These are phyloP conservation scores for Xenosphaeropsis pyriputrescens DNA, from an alignment of 2,329 filamentous ascomycete genomes.

Conservation along the genomic window DNA sequence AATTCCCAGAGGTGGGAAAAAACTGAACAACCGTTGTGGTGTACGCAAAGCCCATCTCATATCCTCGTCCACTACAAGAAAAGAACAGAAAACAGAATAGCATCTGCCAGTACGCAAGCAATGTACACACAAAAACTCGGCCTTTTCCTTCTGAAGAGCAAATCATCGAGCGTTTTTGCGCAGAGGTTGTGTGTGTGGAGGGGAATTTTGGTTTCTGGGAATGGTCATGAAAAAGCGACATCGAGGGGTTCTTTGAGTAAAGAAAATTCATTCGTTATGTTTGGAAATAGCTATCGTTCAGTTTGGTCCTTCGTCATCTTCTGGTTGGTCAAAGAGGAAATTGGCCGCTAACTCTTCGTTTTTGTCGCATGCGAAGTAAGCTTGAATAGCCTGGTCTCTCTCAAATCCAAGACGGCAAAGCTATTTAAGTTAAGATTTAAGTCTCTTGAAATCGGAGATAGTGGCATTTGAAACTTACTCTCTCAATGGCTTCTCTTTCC, in stretches of 20 bases:
- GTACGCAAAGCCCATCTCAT: too few species aligned
- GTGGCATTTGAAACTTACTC: slow-evolving; percentile 39
- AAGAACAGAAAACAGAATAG: too few species aligned
- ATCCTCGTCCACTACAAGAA: too few species aligned
- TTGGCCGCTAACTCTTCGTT: slow-evolving; percentile 98
- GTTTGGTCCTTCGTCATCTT: slow-evolving; percentile 54
- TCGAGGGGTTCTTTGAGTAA: too few species aligned
- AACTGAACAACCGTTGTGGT: too few species aligned
- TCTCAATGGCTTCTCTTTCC: slow-evolving; percentile 92
- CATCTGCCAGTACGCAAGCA: too few species aligned
- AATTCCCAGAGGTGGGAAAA: too few species aligned
- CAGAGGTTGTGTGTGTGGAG: background rate
- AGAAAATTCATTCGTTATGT: background rate
- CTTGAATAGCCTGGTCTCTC: slow-evolving; percentile 86
- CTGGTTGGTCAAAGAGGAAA: slow-evolving; percentile 93
- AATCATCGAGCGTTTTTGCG: background rate
- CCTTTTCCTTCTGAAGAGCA: too few species aligned
- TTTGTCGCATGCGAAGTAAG: slow-evolving; percentile 98
- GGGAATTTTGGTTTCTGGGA: too few species aligned
- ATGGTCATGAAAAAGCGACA: too few species aligned
- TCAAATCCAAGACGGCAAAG: slow-evolving; percentile 88
- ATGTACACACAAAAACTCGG: too few species aligned
- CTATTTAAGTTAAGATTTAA: slow-evolving; percentile 25
- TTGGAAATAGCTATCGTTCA: slow-evolving; percentile 13
- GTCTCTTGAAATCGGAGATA: slow-evolving; percentile 7